Evolutionary conservation across 2,329 filamentous ascomycete genomes (phyloP), one percentile per base, ranked within the genome.

Genomic region (Aulographum hederae): DNA sequence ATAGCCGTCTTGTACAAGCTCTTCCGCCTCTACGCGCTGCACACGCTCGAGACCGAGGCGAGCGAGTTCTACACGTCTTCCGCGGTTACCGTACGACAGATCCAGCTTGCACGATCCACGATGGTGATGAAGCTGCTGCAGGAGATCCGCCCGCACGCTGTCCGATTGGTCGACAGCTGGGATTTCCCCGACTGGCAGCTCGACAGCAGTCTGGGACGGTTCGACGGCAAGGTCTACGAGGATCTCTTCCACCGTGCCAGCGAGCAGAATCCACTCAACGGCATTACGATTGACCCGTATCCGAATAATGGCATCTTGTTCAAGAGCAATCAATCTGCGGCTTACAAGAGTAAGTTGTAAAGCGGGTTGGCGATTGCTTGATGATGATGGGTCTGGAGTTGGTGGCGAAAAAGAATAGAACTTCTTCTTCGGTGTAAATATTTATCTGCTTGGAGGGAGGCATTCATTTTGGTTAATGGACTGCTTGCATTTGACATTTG

Each of bases 131-230:
- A 67, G 43, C 57, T 84, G 13, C 58, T 84, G 4, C 69, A 73
- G 35, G 73, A 80, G 38, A 70, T 84, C 37, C 61, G 78, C 4
- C 78, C 78, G 3, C 78, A 84, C 46, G 75, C 78, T 1, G 63
- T 84, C 11, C 53, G 68, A 8, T 55, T 84, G 8, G 77, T 81
- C 0, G 78, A 84, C 44, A 60, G 73, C 0, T 84, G 78, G 78
- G 67, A 69, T 37, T 79, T 84, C 53, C 71, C 77, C 2, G 78
- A 84, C 47, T 84, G 74, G 74, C 73, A 79, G 43, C 63, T 84
- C 2, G 77, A 84, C 47, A 74, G 67, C 42, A 71, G 68, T 35
- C 50, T 84, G 25, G 78, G 78, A 2, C 60, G 76, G 2, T 67
- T 66, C 27, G 78, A 84, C 37, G 78, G 78, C 14, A 73, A 76